These are phyloP conservation scores for Dothideomycetes sp. DNA, from an alignment of 2,329 filamentous ascomycete genomes.

Conservation along the genomic window DNA sequence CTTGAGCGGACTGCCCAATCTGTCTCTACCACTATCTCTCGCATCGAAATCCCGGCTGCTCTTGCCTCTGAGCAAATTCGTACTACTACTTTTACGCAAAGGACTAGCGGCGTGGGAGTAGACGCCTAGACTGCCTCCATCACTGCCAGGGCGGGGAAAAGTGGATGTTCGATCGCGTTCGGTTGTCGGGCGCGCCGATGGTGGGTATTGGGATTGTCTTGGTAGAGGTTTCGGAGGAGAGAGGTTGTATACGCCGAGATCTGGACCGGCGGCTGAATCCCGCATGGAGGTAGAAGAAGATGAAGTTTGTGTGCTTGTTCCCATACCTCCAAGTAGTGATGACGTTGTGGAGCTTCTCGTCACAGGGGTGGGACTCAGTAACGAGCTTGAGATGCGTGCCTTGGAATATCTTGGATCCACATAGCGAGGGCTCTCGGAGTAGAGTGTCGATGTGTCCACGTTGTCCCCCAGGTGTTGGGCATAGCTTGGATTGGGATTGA, in stretches of 20 bases:
- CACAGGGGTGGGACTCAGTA: no score
- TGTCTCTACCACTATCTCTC: no score
- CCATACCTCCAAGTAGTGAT: conserved; percentile 31
- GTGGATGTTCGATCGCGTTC: conserved; percentile 16
- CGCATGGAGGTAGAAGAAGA: background rate
- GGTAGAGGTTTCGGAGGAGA: conserved; percentile 6
- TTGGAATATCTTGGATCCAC: conserved; percentile 7
- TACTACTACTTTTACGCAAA: conserved; percentile 64
- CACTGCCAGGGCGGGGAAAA: conserved; percentile 20
- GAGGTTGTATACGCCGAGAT: background rate
- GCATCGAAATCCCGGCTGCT: no score
- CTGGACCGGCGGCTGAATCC: no score
- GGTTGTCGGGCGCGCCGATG: conserved; percentile 24
- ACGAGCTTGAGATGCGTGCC: background rate
- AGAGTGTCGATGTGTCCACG: background rate
- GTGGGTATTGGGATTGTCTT: conserved; percentile 24
- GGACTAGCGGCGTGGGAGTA: conserved; percentile 74
- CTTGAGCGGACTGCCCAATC: no score
- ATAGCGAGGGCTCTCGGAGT: background rate
- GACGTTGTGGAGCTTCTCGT: conserved; percentile 53
- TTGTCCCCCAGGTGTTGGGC: conserved; percentile 29
- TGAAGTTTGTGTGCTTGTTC: conserved; percentile 12
- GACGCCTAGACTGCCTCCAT: conserved; percentile 68
- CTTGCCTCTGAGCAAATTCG: conserved; percentile 39
- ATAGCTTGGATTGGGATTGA: conserved; percentile 76